These are phyloP conservation scores for Venturia carpophila DNA, from an alignment of 2,329 filamentous ascomycete genomes.

Conservation along the genomic window DNA sequence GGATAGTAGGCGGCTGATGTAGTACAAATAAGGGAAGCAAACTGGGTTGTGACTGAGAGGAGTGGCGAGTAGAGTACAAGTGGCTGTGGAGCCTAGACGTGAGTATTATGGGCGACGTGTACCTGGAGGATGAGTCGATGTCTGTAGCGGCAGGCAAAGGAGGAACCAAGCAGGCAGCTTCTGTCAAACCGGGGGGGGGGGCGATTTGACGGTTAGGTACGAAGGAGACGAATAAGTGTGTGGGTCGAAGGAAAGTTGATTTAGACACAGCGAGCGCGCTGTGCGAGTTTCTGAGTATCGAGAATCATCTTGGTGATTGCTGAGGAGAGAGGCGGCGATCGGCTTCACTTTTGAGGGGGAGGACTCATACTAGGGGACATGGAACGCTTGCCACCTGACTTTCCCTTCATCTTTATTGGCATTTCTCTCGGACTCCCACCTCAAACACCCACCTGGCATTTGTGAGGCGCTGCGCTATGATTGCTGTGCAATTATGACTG, in stretches of 20 bases:
- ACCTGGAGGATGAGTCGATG: constrained; percentile 14
- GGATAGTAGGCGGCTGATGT: not conserved
- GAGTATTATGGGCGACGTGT: constrained; percentile 12
- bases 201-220: constrained; percentile 1
- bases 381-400: not conserved
- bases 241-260: not conserved
- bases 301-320: not conserved
- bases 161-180: not conserved
- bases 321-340: not conserved
- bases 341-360: not conserved
- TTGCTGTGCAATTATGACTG: not conserved
- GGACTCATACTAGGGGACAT: not conserved
- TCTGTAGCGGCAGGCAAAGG: constrained; percentile 5
- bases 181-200: not conserved
- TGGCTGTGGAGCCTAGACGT: constrained; percentile 15
- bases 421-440: too few species aligned
- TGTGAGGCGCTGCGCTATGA: not conserved
- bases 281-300: not conserved
- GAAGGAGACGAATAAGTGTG: not conserved
- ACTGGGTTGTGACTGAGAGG: constrained; percentile 9
- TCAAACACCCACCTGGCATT: not conserved
- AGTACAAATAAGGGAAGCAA: constrained; percentile 20
- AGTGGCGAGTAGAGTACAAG: constrained; percentile 18
- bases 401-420: not conserved
- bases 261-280: constrained; percentile 6